Percentiles rank a stretch among this genome's conserved stretches.
Conservation (phyloP, 2,329 filamentous ascomycete species). For the Xylariaceae sp. region DNA sequence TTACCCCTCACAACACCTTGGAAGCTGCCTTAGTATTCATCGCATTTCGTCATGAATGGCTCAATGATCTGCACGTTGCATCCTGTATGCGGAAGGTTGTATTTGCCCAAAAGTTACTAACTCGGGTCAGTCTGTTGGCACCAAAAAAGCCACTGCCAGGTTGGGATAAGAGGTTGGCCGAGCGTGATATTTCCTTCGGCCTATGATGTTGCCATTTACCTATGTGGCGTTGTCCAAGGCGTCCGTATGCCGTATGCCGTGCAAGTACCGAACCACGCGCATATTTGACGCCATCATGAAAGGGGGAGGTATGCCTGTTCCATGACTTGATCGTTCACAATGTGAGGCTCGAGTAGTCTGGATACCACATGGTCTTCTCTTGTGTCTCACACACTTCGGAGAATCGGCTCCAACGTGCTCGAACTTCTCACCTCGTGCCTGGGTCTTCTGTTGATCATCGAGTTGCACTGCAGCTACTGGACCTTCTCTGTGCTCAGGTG, state of each 20-base stretch:
- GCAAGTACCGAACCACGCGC: conserved; percentile 26
- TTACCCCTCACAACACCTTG: conserved; percentile 22
- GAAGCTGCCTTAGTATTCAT: conserved; percentile 12
- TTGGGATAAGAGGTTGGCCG: conserved; percentile 6
- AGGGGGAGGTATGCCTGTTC: neutral
- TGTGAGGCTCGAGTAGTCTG: neutral
- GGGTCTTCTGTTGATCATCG: conserved; percentile 21
- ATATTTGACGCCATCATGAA: neutral
- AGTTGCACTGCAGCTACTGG: conserved; percentile 21
- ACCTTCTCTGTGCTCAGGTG: conserved; percentile 22
- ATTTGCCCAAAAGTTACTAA: neutral
- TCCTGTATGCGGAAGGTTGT: conserved; percentile 21
- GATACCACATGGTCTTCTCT: conserved; percentile 18
- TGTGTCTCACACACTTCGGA: conserved; percentile 2
- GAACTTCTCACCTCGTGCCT: conserved; percentile 21
- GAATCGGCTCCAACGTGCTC: conserved; percentile 7
- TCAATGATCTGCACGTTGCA: conserved; percentile 23
- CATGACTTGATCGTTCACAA: neutral
- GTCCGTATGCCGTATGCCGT: conserved; percentile 1
- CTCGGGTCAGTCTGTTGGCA: conserved; percentile 17
- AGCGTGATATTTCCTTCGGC: conserved; percentile 8
- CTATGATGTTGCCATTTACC: conserved; percentile 14
- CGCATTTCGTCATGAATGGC: conserved; percentile 10
- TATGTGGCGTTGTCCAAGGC: conserved; percentile 11
- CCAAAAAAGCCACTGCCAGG: neutral